These are phyloP conservation scores for Coelastrella sp. DNA, from an alignment of 139 green algal species.

Conservation along the genomic window DNA sequence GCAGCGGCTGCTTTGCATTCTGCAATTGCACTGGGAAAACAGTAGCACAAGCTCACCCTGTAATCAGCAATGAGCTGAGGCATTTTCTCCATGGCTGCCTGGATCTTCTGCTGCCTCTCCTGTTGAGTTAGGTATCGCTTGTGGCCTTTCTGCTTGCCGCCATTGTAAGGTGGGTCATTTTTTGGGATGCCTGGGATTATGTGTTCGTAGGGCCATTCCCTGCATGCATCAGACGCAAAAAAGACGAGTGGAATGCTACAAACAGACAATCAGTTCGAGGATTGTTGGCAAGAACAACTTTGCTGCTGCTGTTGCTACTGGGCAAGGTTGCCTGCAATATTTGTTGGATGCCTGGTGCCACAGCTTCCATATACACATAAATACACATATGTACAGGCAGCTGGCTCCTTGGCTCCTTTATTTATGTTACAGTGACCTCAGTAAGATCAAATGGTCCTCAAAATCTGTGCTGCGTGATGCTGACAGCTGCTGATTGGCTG, in stretches of 20 bases:
- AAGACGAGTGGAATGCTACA: neutral
- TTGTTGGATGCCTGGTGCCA: too few species aligned
- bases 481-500: too few species aligned
- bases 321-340: too few species aligned
- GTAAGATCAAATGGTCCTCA: too few species aligned
- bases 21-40: neutral
- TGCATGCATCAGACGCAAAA: neutral
- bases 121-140: slow-evolving; percentile 24
- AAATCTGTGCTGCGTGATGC: too few species aligned
- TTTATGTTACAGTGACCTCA: too few species aligned
- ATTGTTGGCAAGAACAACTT: too few species aligned
- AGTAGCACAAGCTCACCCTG: slow-evolving; percentile 32
- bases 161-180: slow-evolving; percentile 44
- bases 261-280: neutral
- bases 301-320: too few species aligned
- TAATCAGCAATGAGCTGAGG: slow-evolving; percentile 59
- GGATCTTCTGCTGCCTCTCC: slow-evolving; percentile 44
- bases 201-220: slow-evolving; percentile 62
- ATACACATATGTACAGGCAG: too few species aligned
- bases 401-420: too few species aligned
- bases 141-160: slow-evolving; percentile 45
- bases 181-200: slow-evolving; percentile 55
- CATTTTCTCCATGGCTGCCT: slow-evolving; percentile 60
- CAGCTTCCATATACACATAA: too few species aligned
- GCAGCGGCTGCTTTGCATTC: neutral